Percentiles rank a stretch among this genome's conserved stretches.
Conservation (phyloP, 2,329 filamentous ascomycete genomes). For the Microsporum canis region DNA sequence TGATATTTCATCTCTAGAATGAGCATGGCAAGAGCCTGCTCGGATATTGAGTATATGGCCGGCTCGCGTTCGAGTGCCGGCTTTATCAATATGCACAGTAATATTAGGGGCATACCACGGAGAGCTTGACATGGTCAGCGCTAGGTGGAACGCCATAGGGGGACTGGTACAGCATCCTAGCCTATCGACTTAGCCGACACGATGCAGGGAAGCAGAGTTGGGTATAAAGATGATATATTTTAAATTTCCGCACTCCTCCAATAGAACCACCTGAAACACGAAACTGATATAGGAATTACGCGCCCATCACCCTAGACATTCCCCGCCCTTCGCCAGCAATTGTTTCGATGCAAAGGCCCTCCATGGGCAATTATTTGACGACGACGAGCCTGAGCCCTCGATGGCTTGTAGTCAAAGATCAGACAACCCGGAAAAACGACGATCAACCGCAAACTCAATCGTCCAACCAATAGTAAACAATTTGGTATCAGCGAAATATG, state of each 20-base stretch:
- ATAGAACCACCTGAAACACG: neutral
- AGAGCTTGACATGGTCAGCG: neutral
- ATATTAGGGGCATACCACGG: neutral
- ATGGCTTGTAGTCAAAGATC: too few species aligned
- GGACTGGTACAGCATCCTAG: neutral
- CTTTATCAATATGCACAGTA: neutral
- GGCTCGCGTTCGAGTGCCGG: too few species aligned
- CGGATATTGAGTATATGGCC: neutral
- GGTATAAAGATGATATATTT: neutral
- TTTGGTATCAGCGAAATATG: too few species aligned
- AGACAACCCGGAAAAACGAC: neutral
- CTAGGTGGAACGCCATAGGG: neutral
- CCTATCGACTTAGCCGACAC: neutral
- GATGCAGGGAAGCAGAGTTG: neutral
- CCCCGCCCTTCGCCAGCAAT: too few species aligned
- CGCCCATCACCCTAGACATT: too few species aligned
- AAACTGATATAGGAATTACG: neutral
- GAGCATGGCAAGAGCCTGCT: neutral
- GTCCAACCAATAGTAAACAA: neutral
- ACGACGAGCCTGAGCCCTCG: too few species aligned
- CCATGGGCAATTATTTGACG: too few species aligned
- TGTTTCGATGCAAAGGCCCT: too few species aligned
- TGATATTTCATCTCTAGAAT: neutral
- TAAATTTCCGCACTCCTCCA: neutral
- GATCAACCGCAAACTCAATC: neutral